Evolutionary conservation across 2,329 filamentous ascomycete species (phyloP), one percentile per base, ranked within the genome.

Genomic region (Hymenoscyphus scutula): DNA sequence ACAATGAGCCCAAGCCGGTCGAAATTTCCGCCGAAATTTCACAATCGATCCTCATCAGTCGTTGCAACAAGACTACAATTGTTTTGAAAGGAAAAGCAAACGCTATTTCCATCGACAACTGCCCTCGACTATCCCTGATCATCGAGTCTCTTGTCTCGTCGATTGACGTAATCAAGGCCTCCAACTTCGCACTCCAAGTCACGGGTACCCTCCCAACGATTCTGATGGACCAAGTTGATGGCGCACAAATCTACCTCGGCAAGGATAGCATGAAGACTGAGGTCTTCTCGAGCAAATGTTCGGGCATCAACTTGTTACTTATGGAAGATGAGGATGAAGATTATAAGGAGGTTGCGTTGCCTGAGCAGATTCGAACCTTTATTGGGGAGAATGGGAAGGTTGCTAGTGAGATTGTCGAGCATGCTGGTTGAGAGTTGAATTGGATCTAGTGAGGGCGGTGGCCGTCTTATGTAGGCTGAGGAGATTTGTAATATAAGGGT

Each of bases 41-140:
- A 54, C 95, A 99, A 67, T 96, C 92, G 1, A 87, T 99, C 67
- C 87, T 98, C 68, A 95, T 99, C 75, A 92, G 89, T 73, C 89
- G 90, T 70, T 98, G 94, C 83, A 92, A 87, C 77, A 95, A 95
- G 77, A 90, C 90, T 5, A 96, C 93, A 27, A 84, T 99, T 72
- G 90, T 96, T 70, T 81, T 99, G 73, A 89, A 86, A 73, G 93
- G 92, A 77, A 99, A 99, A 78, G 92, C 91, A 62, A 99, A 99
- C 75, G 92, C 95, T n/a, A 90, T 99, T 66, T 94, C 92, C 5
- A 84, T 98, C 69, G 95, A 98, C 78, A 97, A 97, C 79, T 94
- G 89, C 61, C 85, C 83, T 55, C 89, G 91, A 57, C 81, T 96
- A 19, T 96, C 91, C 30, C 84, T 99, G 59, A 86, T 98, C 58